Conservation (phyloP, 495 filamentous ascomycete species). For the Tuber calosporum region DNA sequence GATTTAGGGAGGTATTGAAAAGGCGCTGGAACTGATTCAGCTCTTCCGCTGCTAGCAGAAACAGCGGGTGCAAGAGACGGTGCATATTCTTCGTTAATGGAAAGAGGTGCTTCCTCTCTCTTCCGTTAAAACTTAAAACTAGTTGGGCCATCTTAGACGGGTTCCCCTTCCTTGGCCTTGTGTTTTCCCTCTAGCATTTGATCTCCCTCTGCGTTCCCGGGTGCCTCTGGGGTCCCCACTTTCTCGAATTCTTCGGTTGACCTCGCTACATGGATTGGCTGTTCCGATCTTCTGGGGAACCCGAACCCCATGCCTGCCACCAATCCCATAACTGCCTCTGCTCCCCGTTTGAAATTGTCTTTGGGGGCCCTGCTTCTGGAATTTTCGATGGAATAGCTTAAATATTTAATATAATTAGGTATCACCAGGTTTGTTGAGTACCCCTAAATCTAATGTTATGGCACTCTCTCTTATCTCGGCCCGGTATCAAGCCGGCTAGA, state of each 20-base stretch:
- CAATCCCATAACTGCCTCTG: constrained; percentile 10
- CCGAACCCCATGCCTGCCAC: constrained; percentile 17
- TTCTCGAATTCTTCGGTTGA: background rate
- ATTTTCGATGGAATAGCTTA: constrained; percentile 8
- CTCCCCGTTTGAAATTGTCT: background rate
- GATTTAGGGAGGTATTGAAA: constrained; percentile 9
- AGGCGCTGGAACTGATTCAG: constrained; percentile 49
- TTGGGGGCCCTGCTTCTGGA: background rate
- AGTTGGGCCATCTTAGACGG: constrained; percentile 10
- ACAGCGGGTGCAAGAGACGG: constrained; percentile 1
- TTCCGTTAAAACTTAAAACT: background rate
- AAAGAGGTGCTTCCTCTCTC: background rate
- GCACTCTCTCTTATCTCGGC: constrained; percentile 30
- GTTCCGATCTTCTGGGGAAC: constrained; percentile 26
- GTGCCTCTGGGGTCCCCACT: background rate
- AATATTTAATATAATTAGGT: constrained; percentile 11
- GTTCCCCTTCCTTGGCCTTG: constrained; percentile 6
- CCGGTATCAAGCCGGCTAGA: constrained; percentile 34
- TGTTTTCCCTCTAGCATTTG: background rate
- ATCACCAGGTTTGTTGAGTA: constrained; percentile 3
- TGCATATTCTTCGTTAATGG: background rate
- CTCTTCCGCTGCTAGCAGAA: constrained; percentile 45
- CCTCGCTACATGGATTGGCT: constrained; percentile 6
- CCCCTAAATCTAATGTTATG: constrained; percentile 13
- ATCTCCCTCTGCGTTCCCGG: background rate